A percentile compares a stretch with the other conserved stretches of the same genome.
phyloP scores from a whole-genome alignment of 257 asterid genomes.

The Solanum bukasovii region DNA sequence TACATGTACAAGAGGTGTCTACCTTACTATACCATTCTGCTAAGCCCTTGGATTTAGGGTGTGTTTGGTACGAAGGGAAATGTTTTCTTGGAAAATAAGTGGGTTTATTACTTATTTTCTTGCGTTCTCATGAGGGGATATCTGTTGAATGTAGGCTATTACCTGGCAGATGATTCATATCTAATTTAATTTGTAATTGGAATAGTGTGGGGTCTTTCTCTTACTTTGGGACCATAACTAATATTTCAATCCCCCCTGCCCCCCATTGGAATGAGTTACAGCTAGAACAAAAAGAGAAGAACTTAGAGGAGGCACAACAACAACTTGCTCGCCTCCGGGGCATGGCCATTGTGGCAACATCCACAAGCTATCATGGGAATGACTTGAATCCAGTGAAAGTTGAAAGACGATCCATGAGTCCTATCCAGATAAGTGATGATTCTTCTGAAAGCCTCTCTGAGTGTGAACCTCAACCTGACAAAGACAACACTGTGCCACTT shows the following conservation, averaged over 20 bases:
- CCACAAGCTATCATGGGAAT: constrained; percentile 12
- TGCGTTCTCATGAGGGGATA: background rate
- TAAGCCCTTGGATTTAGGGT: background rate
- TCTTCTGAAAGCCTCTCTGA: background rate
- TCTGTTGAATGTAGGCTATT: background rate
- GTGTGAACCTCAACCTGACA: background rate
- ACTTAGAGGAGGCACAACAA: constrained; percentile 39
- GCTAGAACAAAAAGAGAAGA: constrained; percentile 48
- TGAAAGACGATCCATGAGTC: constrained; percentile 17
- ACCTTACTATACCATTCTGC: background rate
- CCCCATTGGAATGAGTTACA: constrained; percentile 17
- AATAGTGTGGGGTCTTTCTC: background rate
- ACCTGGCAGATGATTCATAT: background rate
- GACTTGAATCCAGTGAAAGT: constrained; percentile 11
- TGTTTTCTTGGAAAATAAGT: background rate
- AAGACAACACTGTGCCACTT: constrained; percentile 6
- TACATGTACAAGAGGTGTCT: background rate
- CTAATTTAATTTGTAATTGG: background rate
- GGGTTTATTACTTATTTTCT: background rate
- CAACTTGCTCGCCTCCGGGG: constrained; percentile 42
- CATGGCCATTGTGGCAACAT: constrained; percentile 13
- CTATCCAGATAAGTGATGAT: background rate
- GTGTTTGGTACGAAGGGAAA: background rate
- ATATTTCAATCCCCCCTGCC: background rate
- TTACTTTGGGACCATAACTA: background rate